Evolutionary conservation across 2,329 filamentous ascomycete species (phyloP).

Genomic region (Ascomycota sp.): DNA sequence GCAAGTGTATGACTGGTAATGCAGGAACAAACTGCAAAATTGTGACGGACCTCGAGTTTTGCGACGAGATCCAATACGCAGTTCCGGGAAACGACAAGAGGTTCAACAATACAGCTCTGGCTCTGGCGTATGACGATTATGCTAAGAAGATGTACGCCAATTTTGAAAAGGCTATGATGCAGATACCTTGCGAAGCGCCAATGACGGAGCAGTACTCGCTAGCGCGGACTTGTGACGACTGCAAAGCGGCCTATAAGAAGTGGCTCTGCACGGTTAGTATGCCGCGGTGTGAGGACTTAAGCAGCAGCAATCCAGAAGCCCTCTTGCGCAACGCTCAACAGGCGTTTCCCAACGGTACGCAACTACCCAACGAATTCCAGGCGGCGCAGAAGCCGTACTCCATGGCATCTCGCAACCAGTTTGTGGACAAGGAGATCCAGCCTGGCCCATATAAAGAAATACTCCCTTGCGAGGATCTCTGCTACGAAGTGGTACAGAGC

Average conservation of each 20-base stretch:
- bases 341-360: slow-evolving; percentile 46
- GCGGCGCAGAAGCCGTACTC: slow-evolving; percentile 7
- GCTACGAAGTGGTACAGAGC: slow-evolving; percentile 62
- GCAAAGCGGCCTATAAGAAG: slow-evolving; percentile 59
- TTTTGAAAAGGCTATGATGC: slow-evolving; percentile 62
- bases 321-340: slow-evolving; percentile 45
- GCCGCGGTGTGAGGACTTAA: slow-evolving; percentile 75
- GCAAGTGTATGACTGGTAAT: slow-evolving; percentile 1
- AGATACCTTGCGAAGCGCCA: slow-evolving; percentile 64
- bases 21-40: slow-evolving; percentile 63
- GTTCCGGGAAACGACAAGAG: slow-evolving; percentile 57
- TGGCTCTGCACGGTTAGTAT: slow-evolving; percentile 92
- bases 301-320: slow-evolving; percentile 22
- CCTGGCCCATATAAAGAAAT: slow-evolving; percentile 91
- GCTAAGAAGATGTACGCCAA: slow-evolving; percentile 47
- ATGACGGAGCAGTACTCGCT: slow-evolving; percentile 61
- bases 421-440: slow-evolving; percentile 47
- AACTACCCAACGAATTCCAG: slow-evolving; percentile 17
- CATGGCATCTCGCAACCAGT: slow-evolving; percentile 38
- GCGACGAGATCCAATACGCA: slow-evolving; percentile 69
- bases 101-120: slow-evolving; percentile 39
- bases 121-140: slow-evolving; percentile 54
- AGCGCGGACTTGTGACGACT: slow-evolving; percentile 52
- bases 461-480: slow-evolving; percentile 69
- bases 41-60: slow-evolving; percentile 72